Evolutionary conservation across 2,329 filamentous ascomycete genomes (phyloP).

Genomic region (Aspergillus nomiae): DNA sequence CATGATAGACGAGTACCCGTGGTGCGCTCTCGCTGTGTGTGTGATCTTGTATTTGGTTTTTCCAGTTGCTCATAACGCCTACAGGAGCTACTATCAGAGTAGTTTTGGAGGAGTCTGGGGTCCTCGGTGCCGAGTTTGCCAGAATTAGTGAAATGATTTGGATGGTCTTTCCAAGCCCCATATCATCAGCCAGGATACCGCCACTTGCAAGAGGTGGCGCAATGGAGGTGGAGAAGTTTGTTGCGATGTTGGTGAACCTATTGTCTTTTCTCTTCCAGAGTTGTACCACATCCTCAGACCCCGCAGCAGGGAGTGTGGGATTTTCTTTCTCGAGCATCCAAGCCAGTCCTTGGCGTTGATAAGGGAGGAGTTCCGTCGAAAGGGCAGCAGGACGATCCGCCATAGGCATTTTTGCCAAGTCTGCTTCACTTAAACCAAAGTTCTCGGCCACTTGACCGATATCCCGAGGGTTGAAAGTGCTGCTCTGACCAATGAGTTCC

Average conservation of each 20-base stretch:
- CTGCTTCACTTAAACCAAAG: constrained; percentile 70
- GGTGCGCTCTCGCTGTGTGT: constrained; percentile 65
- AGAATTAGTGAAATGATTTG: constrained; percentile 81
- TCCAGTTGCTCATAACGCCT: constrained; percentile 90
- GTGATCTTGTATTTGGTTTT: constrained; percentile 74
- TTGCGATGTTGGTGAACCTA: constrained; percentile 69
- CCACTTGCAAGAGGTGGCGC: constrained; percentile 71
- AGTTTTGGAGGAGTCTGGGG: constrained; percentile 54
- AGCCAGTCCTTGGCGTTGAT: constrained; percentile 75
- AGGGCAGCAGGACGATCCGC: constrained; percentile 68
- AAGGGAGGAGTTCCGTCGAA: constrained; percentile 70
- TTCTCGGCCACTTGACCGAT: constrained; percentile 67
- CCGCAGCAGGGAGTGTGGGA: constrained; percentile 62
- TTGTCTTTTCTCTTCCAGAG: constrained; percentile 67
- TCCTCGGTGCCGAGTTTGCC: constrained; percentile 49
- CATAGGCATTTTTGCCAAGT: constrained; percentile 71
- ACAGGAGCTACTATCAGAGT: constrained; percentile 82
- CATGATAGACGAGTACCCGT: constrained; percentile 74
- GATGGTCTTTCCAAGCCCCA: constrained; percentile 89
- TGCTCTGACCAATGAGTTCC: constrained; percentile 66
- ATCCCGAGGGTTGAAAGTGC: constrained; percentile 67
- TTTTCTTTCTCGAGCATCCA: constrained; percentile 81
- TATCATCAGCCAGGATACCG: constrained; percentile 87
- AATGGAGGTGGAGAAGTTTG: constrained; percentile 62
- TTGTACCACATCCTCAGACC: constrained; percentile 67